Conservation (phyloP, 345 rosid genomes). For the Hibiscus mutabilis region DNA sequence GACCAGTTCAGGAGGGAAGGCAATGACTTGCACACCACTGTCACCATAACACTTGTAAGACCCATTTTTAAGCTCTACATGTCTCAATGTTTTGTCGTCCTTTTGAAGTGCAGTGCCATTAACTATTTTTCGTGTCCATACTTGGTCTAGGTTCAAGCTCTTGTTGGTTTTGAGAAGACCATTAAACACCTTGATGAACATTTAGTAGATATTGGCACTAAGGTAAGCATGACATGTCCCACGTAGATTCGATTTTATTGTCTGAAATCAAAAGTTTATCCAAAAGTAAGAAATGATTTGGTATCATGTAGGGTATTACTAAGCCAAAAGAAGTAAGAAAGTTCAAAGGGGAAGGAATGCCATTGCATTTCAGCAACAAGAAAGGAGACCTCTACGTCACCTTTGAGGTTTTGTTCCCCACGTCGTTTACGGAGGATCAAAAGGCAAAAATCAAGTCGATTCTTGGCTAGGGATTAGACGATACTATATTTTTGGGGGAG, state of each 20-base stretch:
- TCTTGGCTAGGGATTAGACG: slow-evolving; percentile 47
- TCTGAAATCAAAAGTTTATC: background rate
- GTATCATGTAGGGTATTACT: slow-evolving; percentile 58
- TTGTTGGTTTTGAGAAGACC: slow-evolving; percentile 93
- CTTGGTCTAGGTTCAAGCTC: slow-evolving; percentile 69
- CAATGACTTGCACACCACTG: slow-evolving; percentile 75
- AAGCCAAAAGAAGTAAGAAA: slow-evolving; percentile 88
- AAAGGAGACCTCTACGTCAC: slow-evolving; percentile 83
- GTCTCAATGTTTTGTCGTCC: background rate
- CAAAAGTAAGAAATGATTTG: background rate
- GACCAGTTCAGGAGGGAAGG: slow-evolving; percentile 75
- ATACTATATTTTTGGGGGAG: background rate
- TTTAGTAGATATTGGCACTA: slow-evolving; percentile 70
- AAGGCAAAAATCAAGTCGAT: slow-evolving; percentile 70
- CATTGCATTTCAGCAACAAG: slow-evolving; percentile 74
- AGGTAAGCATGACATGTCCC: slow-evolving; percentile 38
- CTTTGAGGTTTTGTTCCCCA: slow-evolving; percentile 87
- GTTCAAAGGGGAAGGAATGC: slow-evolving; percentile 98
- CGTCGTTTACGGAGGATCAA: slow-evolving; percentile 73
- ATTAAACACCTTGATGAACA: slow-evolving; percentile 89
- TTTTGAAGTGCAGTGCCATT: background rate
- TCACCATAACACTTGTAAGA: slow-evolving; percentile 82
- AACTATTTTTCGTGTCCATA: background rate
- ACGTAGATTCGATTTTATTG: background rate
- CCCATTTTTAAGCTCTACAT: background rate